Evolutionary conservation across 2,329 filamentous ascomycete genomes (phyloP), one percentile per base, ranked within the genome.

Genomic region (Neonectria ditissima): DNA sequence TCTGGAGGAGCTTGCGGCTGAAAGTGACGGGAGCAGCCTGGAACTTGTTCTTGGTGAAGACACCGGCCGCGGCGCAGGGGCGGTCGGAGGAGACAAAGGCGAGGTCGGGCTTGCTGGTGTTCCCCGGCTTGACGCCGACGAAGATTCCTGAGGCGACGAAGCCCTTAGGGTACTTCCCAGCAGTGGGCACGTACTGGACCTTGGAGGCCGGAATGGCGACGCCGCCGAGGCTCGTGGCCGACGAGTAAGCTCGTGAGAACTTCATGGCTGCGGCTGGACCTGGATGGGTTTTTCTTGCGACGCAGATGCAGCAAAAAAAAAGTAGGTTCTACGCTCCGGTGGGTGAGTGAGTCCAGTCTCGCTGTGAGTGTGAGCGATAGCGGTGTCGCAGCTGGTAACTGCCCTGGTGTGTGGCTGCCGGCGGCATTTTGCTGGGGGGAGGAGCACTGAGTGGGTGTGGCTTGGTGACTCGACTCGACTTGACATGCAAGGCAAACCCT

Each of bases 21-120:
- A 97, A 92, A 30, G 92, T 93, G 47, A 99, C 95, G 5, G 96
- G 96, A 11, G 96, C 96, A 18, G 96, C 96, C 80, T 97, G 94
- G 82, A 99, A 99, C 79, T 95, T 94, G 83, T 99, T 99, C 80
- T 94, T 97, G 58, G 96, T 99, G 82, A 98, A 97, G 48, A 98
- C 94, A 7, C 94, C 96, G 0, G 94, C 93, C 10, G 91, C 94
- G 7, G 92, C 87, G 79, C 94, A 97, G 58, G 94, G 93, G 55
- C 85, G 86, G 73, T 97, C 93, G 7, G 96, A 98, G 18, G 91
- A 90, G 68, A 99, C 87, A 69, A 99, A 86, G 37, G 94, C 93
- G 53, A 99, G 87, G 78, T 99, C 96, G 32, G 95, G 94, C 79
- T 94, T 94, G 67, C 88, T 92, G 54, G 92, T 97, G 81, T 98